Evolutionary conservation across 805 yeast genomes (phyloP).

Genomic region (Candida maris): DNA sequence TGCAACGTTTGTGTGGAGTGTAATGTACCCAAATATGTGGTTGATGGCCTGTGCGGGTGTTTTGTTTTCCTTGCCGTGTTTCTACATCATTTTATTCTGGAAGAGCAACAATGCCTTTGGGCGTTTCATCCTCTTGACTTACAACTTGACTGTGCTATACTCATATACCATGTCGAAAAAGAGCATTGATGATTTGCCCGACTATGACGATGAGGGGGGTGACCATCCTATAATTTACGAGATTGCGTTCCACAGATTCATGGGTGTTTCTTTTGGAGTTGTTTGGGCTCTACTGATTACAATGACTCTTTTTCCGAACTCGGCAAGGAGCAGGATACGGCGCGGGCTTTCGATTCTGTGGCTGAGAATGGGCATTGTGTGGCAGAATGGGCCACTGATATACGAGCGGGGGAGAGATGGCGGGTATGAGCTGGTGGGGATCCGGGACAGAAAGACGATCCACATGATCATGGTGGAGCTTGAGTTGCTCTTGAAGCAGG

Average conservation of each 20-base stretch:
- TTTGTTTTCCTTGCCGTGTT: slow-evolving; percentile 44
- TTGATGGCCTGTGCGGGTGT: slow-evolving; percentile 50
- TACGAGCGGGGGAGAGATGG: slow-evolving; percentile 31
- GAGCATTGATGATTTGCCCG: slow-evolving; percentile 44
- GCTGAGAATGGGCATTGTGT: slow-evolving; percentile 75
- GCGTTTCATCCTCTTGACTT: slow-evolving; percentile 67
- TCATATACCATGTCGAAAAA: slow-evolving; percentile 63
- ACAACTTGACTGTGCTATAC: slow-evolving; percentile 73
- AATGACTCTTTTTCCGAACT: slow-evolving; percentile 62
- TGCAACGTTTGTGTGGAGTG: slow-evolving; percentile 59
- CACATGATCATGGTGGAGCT: slow-evolving; percentile 58
- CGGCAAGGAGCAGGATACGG: slow-evolving; percentile 68
- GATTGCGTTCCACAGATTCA: slow-evolving; percentile 74
- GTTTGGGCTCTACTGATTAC: slow-evolving; percentile 75
- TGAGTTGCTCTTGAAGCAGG: slow-evolving; percentile 57
- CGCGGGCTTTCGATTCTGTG: slow-evolving; percentile 65
- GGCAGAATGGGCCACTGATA: slow-evolving; percentile 73
- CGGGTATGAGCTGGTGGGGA: slow-evolving; percentile 35
- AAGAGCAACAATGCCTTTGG: slow-evolving; percentile 59
- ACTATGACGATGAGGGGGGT: slow-evolving; percentile 64
- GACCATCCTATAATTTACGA: slow-evolving; percentile 63
- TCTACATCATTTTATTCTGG: slow-evolving; percentile 67
- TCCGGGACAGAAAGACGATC: slow-evolving; percentile 40
- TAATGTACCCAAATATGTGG: slow-evolving; percentile 52
- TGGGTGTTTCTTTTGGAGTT: slow-evolving; percentile 70